These are phyloP conservation scores for Pythium sp. DNA, from an alignment of 352 stramenopile species.

Conservation along the genomic window DNA sequence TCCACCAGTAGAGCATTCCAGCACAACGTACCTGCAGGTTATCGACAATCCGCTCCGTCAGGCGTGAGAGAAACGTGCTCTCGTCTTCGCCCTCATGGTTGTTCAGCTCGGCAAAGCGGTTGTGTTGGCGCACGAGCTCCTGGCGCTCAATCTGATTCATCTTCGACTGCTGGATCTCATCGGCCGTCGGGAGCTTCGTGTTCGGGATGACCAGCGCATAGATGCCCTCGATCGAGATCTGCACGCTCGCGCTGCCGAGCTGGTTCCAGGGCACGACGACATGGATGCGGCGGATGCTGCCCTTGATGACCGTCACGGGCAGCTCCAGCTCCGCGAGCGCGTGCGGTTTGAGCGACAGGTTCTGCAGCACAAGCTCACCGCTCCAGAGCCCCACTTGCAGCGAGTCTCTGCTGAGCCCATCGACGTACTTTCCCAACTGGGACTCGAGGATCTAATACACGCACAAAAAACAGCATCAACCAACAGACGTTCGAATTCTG, in stretches of 20 bases:
- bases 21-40: constrained; percentile 48
- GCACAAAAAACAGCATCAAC: not conserved
- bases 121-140: constrained; percentile 68
- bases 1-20: not conserved
- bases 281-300: constrained; percentile 57
- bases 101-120: constrained; percentile 50
- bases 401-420: constrained; percentile 72
- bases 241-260: constrained; percentile 71
- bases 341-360: constrained; percentile 75
- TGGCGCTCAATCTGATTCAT: constrained; percentile 59
- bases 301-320: constrained; percentile 59
- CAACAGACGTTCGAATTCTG: not conserved
- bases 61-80: constrained; percentile 72
- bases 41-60: constrained; percentile 75
- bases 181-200: constrained; percentile 38
- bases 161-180: constrained; percentile 58
- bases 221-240: constrained; percentile 70
- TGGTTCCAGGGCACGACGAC: constrained; percentile 88
- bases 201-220: constrained; percentile 70
- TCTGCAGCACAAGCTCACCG: constrained; percentile 70
- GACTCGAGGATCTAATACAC: constrained; percentile 57
- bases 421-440: constrained; percentile 81
- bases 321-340: constrained; percentile 75
- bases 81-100: constrained; percentile 53
- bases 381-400: constrained; percentile 84